These are phyloP conservation scores for Cladorrhinum samala DNA, from an alignment of 495 filamentous ascomycete genomes.

Conservation along the genomic window DNA sequence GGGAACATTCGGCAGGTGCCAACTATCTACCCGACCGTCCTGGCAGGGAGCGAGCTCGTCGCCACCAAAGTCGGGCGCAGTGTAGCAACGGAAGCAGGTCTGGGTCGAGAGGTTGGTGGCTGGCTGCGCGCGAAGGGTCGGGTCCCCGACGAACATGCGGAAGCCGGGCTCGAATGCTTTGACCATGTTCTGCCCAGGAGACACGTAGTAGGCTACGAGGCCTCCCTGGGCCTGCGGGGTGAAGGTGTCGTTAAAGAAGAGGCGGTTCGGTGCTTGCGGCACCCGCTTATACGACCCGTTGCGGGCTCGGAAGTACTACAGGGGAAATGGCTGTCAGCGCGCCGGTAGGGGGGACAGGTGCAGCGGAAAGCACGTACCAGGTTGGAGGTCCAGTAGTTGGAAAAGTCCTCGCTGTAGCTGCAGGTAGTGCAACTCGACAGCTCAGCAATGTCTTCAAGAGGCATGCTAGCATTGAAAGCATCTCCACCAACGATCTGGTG, in stretches of 20 bases:
- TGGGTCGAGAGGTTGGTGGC: constrained; percentile 19
- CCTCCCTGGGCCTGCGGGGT: neutral
- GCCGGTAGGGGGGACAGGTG: too few species aligned
- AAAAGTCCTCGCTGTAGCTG: constrained; percentile 34
- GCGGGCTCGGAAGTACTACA: constrained; percentile 38
- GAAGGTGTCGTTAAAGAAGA: neutral
- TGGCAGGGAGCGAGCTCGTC: constrained; percentile 26
- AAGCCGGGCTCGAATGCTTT: constrained; percentile 9
- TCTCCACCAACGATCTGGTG: constrained; percentile 40
- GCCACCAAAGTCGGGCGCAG: constrained; percentile 26
- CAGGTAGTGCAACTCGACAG: constrained; percentile 30
- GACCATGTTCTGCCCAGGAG: neutral
- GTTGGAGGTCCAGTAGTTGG: constrained; percentile 44
- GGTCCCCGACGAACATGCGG: constrained; percentile 24
- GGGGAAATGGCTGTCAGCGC: too few species aligned
- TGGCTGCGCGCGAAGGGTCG: constrained; percentile 18
- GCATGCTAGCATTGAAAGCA: constrained; percentile 34
- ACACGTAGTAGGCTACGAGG: neutral
- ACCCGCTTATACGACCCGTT: constrained; percentile 29
- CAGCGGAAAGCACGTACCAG: constrained; percentile 6
- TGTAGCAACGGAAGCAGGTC: constrained; percentile 36
- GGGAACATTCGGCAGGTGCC: constrained; percentile 16
- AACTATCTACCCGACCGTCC: constrained; percentile 22
- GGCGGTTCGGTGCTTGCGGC: neutral
- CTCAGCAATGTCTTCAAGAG: constrained; percentile 26